Conservation (phyloP, 192 early-diverging fungal species). For the Haplosporangium gracile region DNA sequence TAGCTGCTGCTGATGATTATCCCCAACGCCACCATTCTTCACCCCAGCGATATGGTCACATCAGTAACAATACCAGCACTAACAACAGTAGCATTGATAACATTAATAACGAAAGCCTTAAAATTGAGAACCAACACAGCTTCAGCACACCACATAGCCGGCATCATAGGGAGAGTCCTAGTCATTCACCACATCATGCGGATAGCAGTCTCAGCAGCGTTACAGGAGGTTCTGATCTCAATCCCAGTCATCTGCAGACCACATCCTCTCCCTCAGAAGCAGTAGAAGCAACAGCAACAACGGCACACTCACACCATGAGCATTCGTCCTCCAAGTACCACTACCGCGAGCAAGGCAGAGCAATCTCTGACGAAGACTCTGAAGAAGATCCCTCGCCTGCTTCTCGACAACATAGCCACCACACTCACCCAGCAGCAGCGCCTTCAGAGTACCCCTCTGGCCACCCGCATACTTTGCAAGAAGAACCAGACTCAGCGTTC, state of each 20-base stretch:
- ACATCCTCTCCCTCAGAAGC: background rate
- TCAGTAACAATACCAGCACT: slow-evolving; percentile 11
- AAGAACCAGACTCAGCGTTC: background rate
- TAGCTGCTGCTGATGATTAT: background rate
- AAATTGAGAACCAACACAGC: background rate
- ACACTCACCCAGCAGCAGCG: background rate
- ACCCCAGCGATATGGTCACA: background rate
- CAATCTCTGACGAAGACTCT: slow-evolving; percentile 31
- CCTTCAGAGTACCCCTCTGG: background rate
- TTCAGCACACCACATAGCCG: background rate
- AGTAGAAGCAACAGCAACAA: background rate
- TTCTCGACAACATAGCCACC: background rate
- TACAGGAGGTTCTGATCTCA: background rate
- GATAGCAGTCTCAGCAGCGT: background rate
- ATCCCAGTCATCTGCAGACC: background rate
- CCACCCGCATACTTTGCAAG: background rate
- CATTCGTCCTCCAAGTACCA: slow-evolving; percentile 14
- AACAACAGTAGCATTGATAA: background rate
- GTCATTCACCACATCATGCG: background rate
- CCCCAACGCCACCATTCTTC: slow-evolving; percentile 13
- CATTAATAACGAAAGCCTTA: background rate
- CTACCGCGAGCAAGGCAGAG: slow-evolving; percentile 21
- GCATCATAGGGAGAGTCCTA: background rate
- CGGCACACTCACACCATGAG: background rate
- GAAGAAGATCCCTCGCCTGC: slow-evolving; percentile 3